Evolutionary conservation across 2,329 filamentous ascomycete species (phyloP).

Genomic region (Albophoma yamanashiensis): DNA sequence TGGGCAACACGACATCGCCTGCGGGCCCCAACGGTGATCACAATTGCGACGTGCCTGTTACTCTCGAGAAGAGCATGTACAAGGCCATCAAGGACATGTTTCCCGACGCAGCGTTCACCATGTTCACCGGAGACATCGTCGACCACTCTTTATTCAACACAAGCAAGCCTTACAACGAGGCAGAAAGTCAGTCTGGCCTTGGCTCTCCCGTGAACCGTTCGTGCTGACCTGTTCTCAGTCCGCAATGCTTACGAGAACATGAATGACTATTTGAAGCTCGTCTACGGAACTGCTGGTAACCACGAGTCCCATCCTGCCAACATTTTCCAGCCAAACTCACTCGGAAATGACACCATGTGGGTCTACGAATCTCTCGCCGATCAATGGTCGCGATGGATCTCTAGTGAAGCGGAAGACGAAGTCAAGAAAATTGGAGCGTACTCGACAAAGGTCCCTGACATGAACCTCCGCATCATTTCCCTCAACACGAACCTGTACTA

Average conservation of each 20-base stretch:
- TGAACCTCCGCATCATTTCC: slow-evolving; percentile 44
- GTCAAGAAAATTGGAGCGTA: slow-evolving; percentile 35
- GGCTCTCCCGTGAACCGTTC: neutral
- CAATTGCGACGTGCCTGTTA: slow-evolving; percentile 39
- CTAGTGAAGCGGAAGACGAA: slow-evolving; percentile 14
- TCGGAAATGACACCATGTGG: slow-evolving; percentile 33
- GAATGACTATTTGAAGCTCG: slow-evolving; percentile 25
- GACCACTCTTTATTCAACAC: slow-evolving; percentile 41
- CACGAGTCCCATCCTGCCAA: slow-evolving; percentile 44
- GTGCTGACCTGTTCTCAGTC: slow-evolving; percentile 16
- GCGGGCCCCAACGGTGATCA: slow-evolving; percentile 42
- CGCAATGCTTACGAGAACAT: slow-evolving; percentile 35
- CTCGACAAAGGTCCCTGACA: slow-evolving; percentile 28
- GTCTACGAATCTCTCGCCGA: slow-evolving; percentile 36
- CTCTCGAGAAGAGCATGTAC: slow-evolving; percentile 44
- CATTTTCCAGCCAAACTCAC: slow-evolving; percentile 30
- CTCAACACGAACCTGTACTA: slow-evolving; percentile 50
- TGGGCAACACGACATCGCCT: slow-evolving; percentile 35
- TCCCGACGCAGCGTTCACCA: slow-evolving; percentile 37
- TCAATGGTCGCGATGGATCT: slow-evolving; percentile 37
- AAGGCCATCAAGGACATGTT: slow-evolving; percentile 34
- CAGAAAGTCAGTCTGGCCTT: slow-evolving; percentile 13
- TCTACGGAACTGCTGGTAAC: slow-evolving; percentile 45
- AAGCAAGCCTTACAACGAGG: slow-evolving; percentile 18
- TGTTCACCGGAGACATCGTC: slow-evolving; percentile 50